Conservation (phyloP, 331 rosid species). For the Quercus lobata region DNA sequence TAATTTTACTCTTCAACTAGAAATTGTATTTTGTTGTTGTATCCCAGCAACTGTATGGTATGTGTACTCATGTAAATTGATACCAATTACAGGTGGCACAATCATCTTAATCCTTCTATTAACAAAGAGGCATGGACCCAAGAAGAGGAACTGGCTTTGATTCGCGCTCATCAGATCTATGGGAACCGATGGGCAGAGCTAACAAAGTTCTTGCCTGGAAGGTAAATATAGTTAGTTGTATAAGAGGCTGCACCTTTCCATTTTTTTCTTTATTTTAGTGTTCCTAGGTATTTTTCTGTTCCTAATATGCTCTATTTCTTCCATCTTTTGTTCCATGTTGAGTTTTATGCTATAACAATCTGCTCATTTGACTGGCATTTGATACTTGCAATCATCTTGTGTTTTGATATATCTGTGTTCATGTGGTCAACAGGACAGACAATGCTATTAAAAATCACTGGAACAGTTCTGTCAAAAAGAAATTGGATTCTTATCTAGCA, state of each 20-base stretch:
- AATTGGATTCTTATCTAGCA: slow-evolving; percentile 92
- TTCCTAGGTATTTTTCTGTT: neutral
- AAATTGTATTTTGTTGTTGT: neutral
- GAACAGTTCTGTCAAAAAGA: slow-evolving; percentile 99
- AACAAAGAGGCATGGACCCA: slow-evolving; percentile 99
- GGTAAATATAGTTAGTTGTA: slow-evolving; percentile 38
- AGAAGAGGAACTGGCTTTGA: slow-evolving; percentile 91
- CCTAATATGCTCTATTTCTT: neutral
- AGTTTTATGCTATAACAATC: neutral
- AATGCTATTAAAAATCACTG: slow-evolving; percentile 98
- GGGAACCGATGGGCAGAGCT: slow-evolving; percentile 99
- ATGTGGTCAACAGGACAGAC: slow-evolving; percentile 87
- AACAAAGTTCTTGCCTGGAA: slow-evolving; percentile 89
- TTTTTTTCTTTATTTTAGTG: slow-evolving; percentile 2
- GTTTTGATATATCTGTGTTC: slow-evolving; percentile 20
- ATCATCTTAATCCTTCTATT: slow-evolving; percentile 96
- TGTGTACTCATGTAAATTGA: slow-evolving; percentile 17
- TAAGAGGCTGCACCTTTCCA: neutral
- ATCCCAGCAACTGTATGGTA: neutral
- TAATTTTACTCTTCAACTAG: neutral
- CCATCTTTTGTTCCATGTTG: neutral
- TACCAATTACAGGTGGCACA: slow-evolving; percentile 81
- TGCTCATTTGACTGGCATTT: neutral
- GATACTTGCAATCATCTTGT: neutral
- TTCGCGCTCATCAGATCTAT: slow-evolving; percentile 87